Conservation (phyloP, 2,329 filamentous ascomycete genomes). For the Beauveria medogensis region DNA sequence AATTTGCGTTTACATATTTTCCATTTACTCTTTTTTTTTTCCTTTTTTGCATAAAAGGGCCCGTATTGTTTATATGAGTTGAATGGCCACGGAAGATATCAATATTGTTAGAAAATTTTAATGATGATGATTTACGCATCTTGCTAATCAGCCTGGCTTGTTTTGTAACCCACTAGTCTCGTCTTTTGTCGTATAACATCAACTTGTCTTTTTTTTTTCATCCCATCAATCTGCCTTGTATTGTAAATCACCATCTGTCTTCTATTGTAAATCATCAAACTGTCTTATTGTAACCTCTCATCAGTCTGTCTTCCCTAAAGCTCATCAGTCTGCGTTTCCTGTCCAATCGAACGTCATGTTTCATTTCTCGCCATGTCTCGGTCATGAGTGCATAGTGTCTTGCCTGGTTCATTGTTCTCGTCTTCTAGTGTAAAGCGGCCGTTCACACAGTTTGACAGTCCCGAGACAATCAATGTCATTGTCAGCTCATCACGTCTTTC, state of each 20-base stretch:
- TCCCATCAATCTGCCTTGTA: too few relatives aligned
- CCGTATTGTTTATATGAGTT: neutral
- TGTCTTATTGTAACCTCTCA: too few relatives aligned
- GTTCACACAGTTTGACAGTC: neutral
- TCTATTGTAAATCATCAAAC: too few relatives aligned
- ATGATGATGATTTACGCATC: constrained; percentile 9
- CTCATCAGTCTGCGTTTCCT: too few relatives aligned
- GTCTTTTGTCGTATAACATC: too few relatives aligned
- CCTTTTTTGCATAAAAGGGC: neutral
- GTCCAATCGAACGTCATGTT: too few relatives aligned
- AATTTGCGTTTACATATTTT: neutral
- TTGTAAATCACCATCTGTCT: too few relatives aligned
- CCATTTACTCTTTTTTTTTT: neutral
- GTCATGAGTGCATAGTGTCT: neutral
- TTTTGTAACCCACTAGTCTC: too few relatives aligned
- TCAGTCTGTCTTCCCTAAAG: too few relatives aligned
- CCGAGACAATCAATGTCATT: neutral
- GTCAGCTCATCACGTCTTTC: neutral
- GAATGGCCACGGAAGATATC: constrained; percentile 3
- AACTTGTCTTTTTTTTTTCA: neutral
- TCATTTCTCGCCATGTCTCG: neutral
- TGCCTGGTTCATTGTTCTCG: neutral
- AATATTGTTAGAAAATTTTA: constrained; percentile 5
- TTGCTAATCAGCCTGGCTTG: neutral
- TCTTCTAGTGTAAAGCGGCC: neutral